Conservation (phyloP, 2,329 filamentous ascomycete species). For the Phoma herbarum region DNA sequence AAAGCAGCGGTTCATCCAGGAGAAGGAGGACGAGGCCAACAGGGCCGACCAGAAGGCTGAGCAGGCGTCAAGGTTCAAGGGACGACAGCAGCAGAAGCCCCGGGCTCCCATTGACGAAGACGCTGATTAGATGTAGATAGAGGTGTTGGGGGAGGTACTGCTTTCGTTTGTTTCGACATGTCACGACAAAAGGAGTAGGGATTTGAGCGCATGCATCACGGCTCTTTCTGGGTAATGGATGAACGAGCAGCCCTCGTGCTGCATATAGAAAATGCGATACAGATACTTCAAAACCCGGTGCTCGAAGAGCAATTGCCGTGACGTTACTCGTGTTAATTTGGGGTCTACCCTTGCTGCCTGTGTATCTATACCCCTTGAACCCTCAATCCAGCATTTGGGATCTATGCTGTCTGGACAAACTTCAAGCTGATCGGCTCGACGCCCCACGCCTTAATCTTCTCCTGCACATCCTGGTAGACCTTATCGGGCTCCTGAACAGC, state of each 20-base stretch:
- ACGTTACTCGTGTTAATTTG: not conserved
- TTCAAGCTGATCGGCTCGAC: slow-evolving; percentile 44
- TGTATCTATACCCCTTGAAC: slow-evolving; percentile 1
- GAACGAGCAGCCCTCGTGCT: slow-evolving; percentile 41
- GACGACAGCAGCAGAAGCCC: slow-evolving; percentile 40
- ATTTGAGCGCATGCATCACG: slow-evolving; percentile 40
- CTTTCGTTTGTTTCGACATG: slow-evolving; percentile 34
- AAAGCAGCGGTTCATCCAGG: slow-evolving; percentile 78
- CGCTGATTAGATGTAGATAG: slow-evolving; percentile 41
- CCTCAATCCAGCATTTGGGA: not conserved
- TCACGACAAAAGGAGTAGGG: slow-evolving; percentile 34
- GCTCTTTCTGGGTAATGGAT: slow-evolving; percentile 41
- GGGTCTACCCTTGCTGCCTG: not conserved
- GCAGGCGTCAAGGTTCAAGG: slow-evolving; percentile 38
- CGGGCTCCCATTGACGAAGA: slow-evolving; percentile 48
- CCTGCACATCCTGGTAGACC: slow-evolving; percentile 64
- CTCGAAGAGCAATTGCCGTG: not conserved
- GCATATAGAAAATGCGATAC: slow-evolving; percentile 46
- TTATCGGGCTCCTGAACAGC: slow-evolving; percentile 74
- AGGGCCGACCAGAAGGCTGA: slow-evolving; percentile 73
- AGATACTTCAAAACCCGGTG: slow-evolving; percentile 25
- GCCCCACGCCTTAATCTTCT: slow-evolving; percentile 45
- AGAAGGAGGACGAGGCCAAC: slow-evolving; percentile 79
- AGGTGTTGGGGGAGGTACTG: slow-evolving; percentile 20
- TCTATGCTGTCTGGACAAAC: slow-evolving; percentile 38